Percentiles rank a stretch among this genome's conserved stretches.
phyloP scores from a whole-genome alignment of 495 filamentous ascomycete genomes.

The Trichocladium antarcticum region DNA sequence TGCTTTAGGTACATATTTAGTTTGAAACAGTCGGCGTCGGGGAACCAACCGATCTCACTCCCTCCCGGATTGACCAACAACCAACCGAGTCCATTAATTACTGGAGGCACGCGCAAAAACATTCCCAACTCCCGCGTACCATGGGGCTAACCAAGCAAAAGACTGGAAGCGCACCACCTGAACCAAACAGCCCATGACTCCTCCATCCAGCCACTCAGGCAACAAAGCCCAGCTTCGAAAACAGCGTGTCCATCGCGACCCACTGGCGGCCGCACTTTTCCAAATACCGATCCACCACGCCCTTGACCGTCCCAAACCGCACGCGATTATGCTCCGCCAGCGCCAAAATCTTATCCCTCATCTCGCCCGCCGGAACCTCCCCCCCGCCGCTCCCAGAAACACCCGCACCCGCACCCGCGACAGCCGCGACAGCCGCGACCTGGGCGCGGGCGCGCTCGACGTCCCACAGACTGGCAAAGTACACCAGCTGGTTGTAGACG shows the following conservation, averaged over 20 bases:
- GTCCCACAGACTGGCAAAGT: slow-evolving; percentile 77
- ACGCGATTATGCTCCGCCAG: slow-evolving; percentile 69
- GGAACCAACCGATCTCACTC: too few species aligned
- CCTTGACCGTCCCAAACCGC: slow-evolving; percentile 63
- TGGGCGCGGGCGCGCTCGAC: slow-evolving; percentile 64
- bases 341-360: slow-evolving; percentile 47
- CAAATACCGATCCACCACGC: slow-evolving; percentile 75
- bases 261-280: slow-evolving; percentile 89
- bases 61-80: too few species aligned
- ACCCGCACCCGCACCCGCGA: slow-evolving; percentile 17
- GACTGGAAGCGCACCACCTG: too few species aligned
- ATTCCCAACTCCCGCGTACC: background rate
- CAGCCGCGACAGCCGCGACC: slow-evolving; percentile 13
- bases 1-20: background rate
- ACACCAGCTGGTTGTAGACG: slow-evolving; percentile 89
- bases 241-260: slow-evolving; percentile 92
- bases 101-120: too few species aligned
- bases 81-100: too few species aligned
- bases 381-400: slow-evolving; percentile 24
- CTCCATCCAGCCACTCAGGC: slow-evolving; percentile 1
- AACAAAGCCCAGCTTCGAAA: slow-evolving; percentile 46
- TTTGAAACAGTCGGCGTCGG: background rate
- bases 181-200: background rate
- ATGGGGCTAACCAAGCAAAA: too few species aligned
- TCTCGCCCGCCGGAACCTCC: slow-evolving; percentile 29